Evolutionary conservation across 805 yeast genomes (phyloP), one percentile per base, ranked within the genome.

Genomic region (Candida sphagnicola): DNA sequence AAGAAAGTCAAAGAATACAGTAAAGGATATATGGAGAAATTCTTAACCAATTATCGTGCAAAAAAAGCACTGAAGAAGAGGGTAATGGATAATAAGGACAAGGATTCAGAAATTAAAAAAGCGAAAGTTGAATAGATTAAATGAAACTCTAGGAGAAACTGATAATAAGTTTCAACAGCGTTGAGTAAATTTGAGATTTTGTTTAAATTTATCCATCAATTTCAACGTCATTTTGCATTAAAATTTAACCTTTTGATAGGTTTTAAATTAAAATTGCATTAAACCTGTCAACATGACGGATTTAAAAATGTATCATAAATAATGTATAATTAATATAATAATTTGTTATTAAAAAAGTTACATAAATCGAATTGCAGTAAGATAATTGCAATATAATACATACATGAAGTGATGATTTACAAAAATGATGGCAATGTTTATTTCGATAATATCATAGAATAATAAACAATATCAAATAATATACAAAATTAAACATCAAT

Each of bases 1-100:
- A 70, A 73, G 48, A 89, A 90, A 55, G 70, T 89, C 18, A 82
- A 83, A 57, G 69, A 56, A 19, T 91, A 84, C 54, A 70, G 77
- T 11, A 70, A 69, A 33, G 58, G 55, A 2, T 86, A 81, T 51
- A 83, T 86, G 91, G 80, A 72, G 8, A 85, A 82, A 57, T 79
- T 74, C 43, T 45, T 80, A 45, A 59, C 54, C 18, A 79, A 76
- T 52, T 70, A 67, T 44, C 57, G 72, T 33, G 61, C 61, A 8
- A 75, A 70, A 50, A 58, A 63, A 45, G 50, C 45, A 5, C 29
- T 26, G 13, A 50, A 39, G 40, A 56, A 45, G 37, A 44, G 42
- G 26, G 17, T 10, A 12, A 4, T n/a, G 18, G 39, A 40, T 18
- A 40, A 41, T 18, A 26, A 39, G 28, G 41, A 38, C 26, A 12